Evolutionary conservation across 2,329 filamentous ascomycete genomes (phyloP).

Genomic region (Xylaria digitata): DNA sequence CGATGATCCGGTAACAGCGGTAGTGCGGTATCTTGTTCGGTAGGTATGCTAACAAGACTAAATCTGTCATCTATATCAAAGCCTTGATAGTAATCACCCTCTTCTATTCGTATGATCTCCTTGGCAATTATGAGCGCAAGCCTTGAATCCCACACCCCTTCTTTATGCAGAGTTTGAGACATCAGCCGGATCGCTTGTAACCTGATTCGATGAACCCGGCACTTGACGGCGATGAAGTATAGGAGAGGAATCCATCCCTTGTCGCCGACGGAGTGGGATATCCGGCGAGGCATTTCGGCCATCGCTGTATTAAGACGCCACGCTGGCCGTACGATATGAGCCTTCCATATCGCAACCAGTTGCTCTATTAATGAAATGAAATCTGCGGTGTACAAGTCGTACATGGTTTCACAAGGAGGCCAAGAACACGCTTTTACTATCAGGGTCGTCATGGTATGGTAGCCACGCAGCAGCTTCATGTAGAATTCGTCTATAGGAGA

Average conservation of each 20-base stretch:
- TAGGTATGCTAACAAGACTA: slow-evolving; percentile 23
- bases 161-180: slow-evolving; percentile 31
- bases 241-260: slow-evolving; percentile 59
- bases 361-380: slow-evolving; percentile 51
- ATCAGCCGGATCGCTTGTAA: slow-evolving; percentile 46
- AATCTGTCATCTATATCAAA: slow-evolving; percentile 31
- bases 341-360: slow-evolving; percentile 30
- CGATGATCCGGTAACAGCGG: slow-evolving; percentile 34
- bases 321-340: slow-evolving; percentile 25
- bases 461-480: slow-evolving; percentile 51
- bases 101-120: slow-evolving; percentile 37
- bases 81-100: slow-evolving; percentile 28
- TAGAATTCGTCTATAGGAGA: slow-evolving; percentile 40
- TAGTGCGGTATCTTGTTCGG: slow-evolving; percentile 24
- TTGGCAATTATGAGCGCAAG: slow-evolving; percentile 20
- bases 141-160: slow-evolving; percentile 37
- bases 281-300: slow-evolving; percentile 40
- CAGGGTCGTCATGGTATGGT: slow-evolving; percentile 58
- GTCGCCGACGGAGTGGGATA: slow-evolving; percentile 54
- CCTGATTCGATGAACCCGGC: slow-evolving; percentile 56
- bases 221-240: slow-evolving; percentile 61
- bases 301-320: slow-evolving; percentile 22
- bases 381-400: slow-evolving; percentile 50
- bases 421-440: slow-evolving; percentile 54
- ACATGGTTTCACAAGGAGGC: slow-evolving; percentile 50